Percentiles rank a stretch among this genome's conserved stretches.
These are phyloP conservation scores for Saccharomycopsis sp. DNA, from an alignment of 805 yeast species.

Conservation along the genomic window DNA sequence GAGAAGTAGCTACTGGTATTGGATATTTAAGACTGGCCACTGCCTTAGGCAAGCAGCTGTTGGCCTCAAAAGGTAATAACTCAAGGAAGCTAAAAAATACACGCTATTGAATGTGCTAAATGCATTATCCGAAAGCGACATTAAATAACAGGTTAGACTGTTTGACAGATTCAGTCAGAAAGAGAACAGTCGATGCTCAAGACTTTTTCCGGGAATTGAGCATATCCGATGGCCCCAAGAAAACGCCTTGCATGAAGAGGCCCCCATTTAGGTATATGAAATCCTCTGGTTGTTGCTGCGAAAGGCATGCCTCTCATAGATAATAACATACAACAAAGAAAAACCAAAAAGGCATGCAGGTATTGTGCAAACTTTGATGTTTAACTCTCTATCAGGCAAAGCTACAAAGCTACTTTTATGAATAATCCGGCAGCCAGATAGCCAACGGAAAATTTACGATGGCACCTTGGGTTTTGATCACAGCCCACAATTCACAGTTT, in stretches of 20 bases:
- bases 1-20: no score
- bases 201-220: not conserved
- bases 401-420: not conserved
- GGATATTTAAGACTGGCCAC: no score
- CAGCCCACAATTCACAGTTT: not conserved
- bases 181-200: not conserved
- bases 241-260: not conserved
- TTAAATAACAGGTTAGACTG: not conserved
- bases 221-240: not conserved
- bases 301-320: no score
- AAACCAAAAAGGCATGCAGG: not conserved
- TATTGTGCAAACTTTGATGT: not conserved
- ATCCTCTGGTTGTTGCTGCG: no score
- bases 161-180: not conserved
- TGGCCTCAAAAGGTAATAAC: no score
- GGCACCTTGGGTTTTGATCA: not conserved
- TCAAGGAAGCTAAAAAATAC: no score
- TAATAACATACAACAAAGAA: no score
- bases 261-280: no score
- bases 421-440: not conserved
- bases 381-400: not conserved
- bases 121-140: no score
- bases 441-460: not conserved
- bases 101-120: no score
- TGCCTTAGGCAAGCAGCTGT: no score